phyloP scores from a whole-genome alignment of 257 asterid genomes.

The Solanum chmielewskii region DNA sequence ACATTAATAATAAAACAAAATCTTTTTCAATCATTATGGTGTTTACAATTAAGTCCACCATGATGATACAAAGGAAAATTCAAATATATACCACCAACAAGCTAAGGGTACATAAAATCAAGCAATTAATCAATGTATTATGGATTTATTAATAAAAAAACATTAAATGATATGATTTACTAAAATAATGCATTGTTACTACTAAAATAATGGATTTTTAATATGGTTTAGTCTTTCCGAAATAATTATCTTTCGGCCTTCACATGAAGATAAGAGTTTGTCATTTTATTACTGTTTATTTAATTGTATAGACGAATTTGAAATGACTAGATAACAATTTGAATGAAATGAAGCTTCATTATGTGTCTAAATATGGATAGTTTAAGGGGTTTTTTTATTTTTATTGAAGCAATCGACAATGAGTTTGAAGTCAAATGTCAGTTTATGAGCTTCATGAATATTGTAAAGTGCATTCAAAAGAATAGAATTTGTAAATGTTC shows the following conservation, averaged over 20 bases:
- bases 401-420: not conserved
- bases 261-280: no score
- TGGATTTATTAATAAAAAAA: not conserved
- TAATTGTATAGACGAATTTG: not conserved
- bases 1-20: not conserved
- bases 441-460: not conserved
- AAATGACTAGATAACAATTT: no score
- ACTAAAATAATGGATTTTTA: no score
- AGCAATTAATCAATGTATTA: not conserved
- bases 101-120: not conserved
- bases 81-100: not conserved
- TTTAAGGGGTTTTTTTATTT: no score
- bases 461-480: not conserved
- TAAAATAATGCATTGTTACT: not conserved
- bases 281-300: not conserved
- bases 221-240: no score
- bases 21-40: not conserved
- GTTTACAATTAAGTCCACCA: not conserved
- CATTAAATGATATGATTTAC: not conserved
- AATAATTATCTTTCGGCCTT: no score
- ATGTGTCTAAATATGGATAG: no score
- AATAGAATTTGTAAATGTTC: no score
- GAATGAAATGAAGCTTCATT: not conserved
- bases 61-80: not conserved
- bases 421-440: not conserved